Evolutionary conservation across 768 basidiomycete species (phyloP).

Genomic region (Goffeauzyma gilvescens): DNA sequence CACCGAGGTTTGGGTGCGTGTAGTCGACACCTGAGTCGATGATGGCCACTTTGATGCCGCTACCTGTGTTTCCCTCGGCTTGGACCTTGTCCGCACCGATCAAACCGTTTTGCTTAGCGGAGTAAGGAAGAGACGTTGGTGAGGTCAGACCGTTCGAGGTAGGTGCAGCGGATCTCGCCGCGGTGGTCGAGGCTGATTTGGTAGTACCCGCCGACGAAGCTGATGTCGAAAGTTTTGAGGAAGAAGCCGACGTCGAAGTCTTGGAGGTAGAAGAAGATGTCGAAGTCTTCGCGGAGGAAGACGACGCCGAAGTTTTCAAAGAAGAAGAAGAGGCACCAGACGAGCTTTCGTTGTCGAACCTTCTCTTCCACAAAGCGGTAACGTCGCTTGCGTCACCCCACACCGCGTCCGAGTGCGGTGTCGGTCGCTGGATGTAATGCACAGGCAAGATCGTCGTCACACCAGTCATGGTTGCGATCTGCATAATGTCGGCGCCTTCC

Average conservation of each 20-base stretch:
- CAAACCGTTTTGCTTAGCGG: constrained; percentile 25
- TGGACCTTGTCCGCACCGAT: constrained; percentile 51
- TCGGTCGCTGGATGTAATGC: constrained; percentile 34
- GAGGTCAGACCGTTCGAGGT: neutral
- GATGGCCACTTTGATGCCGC: constrained; percentile 50
- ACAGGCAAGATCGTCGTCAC: constrained; percentile 47
- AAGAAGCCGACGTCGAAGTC: neutral
- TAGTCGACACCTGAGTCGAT: constrained; percentile 33
- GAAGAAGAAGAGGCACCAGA: too few species aligned
- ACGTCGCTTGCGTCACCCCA: too few species aligned
- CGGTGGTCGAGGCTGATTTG: neutral
- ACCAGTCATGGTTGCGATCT: constrained; percentile 37
- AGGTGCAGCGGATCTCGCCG: constrained; percentile 26
- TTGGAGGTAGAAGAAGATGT: neutral
- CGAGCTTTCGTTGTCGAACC: too few species aligned
- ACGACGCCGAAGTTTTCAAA: too few species aligned
- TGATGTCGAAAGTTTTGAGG: too few species aligned
- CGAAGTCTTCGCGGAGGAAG: too few species aligned
- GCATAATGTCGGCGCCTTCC: constrained; percentile 38
- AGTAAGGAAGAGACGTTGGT: neutral
- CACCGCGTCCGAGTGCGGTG: neutral
- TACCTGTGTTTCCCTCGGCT: constrained; percentile 44
- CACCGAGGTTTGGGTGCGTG: constrained; percentile 28
- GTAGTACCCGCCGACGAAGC: neutral
- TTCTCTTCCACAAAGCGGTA: too few species aligned